Base-by-base conservation (phyloP, 2,329 filamentous ascomycete species). In the Apiospora phragmitis region DNA sequence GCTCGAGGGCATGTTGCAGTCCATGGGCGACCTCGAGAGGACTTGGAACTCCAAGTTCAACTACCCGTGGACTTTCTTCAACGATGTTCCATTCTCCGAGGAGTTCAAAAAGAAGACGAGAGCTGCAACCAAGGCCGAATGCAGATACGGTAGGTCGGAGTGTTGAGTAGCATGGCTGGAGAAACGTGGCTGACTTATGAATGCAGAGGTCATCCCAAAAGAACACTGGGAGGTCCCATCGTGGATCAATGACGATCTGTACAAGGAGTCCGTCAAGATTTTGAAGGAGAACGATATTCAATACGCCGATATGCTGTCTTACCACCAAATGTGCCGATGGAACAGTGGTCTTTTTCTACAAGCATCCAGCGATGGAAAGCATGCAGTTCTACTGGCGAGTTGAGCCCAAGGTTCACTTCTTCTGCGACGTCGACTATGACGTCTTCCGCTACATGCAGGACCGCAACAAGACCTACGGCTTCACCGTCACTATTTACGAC, bases 11-110 rank as follows among this genome's bases (percentile, higher is more conserved):
- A 93, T 99, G 86, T 85, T 98, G 35, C 89, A 92, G 79, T 94
- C 94, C 35, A 99, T 99, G 94, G 83, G 83, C 70, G 95, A 99
- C 79, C 87, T 99, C 72, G 96, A 99, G 84, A 86, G 92, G 74
- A 98, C 95, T 0, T 99, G 95, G 94, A 99, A 99, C 79, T 87
- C 90, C 86, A 99, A 99, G 80, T 99, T 98, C 89, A 99, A 99
- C 85, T 99, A 99, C 80, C 96, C 96, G 0, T 99, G 96, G 94
- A 98, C 94, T 11, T 99, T 99, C 81, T 97, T 99, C 88, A 99
- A 99, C 83, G 95, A 99, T 79, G 91, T 93, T 68, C 93, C 94
- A 21, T 99, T 99, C 79, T 91, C 92, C 3, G 93, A 96, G 21
- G 95, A 98, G 77, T 99, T 99, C 85, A 98, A 97, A 84, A 85